Evolutionary conservation across 1,284 basidiomycete species (phyloP).

Genomic region (Ganoderma sp.): DNA sequence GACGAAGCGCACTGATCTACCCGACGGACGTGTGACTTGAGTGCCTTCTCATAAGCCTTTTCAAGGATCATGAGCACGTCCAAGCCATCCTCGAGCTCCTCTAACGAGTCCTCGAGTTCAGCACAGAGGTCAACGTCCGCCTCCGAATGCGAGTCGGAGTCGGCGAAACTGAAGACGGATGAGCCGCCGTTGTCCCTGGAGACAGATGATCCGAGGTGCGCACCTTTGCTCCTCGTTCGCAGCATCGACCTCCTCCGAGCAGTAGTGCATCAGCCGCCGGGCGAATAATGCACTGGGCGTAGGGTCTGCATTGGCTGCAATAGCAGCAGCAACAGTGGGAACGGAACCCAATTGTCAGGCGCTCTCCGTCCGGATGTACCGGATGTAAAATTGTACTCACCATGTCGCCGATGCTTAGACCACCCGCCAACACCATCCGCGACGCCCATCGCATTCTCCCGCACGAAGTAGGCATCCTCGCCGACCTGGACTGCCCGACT

Average conservation of each 20-base stretch:
- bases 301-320: conserved; percentile 39
- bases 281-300: conserved; percentile 82
- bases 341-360: conserved; percentile 4
- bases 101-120: conserved; percentile 58
- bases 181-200: conserved; percentile 4
- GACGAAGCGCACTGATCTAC: conserved; percentile 21
- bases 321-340: background rate
- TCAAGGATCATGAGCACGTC: conserved; percentile 72
- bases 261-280: conserved; percentile 86
- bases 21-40: conserved; percentile 60
- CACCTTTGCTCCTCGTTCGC: conserved; percentile 29
- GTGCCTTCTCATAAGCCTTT: conserved; percentile 66
- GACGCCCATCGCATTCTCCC: conserved; percentile 84
- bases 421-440: conserved; percentile 92
- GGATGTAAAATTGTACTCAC: conserved; percentile 33
- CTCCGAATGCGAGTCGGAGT: conserved; percentile 27
- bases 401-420: conserved; percentile 51
- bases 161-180: conserved; percentile 12
- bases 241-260: conserved; percentile 57
- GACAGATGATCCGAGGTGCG: background rate
- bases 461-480: conserved; percentile 86
- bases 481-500: conserved; percentile 75
- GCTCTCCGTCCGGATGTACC: background rate
- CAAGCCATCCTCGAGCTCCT: conserved; percentile 68
- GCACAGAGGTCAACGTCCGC: conserved; percentile 35